Evolutionary conservation across 192 early-diverging fungal genomes (phyloP).

Genomic region (Nowakowskiella sp.): DNA sequence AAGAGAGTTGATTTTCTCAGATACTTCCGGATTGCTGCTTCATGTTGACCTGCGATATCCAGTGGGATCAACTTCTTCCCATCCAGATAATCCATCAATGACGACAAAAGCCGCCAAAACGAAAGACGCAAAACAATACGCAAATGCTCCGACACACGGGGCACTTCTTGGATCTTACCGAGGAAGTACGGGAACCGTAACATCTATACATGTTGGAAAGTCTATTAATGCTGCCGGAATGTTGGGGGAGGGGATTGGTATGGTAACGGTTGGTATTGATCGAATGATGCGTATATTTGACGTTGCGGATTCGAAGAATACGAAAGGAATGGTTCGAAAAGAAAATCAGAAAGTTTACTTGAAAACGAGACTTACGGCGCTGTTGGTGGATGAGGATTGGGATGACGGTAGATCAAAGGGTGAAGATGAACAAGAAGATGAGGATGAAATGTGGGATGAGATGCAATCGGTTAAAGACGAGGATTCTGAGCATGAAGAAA

Average conservation of each 20-base stretch:
- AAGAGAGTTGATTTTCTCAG: conserved; percentile 25
- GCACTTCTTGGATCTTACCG: conserved; percentile 9
- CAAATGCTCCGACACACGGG: background rate
- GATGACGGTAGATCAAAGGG: conserved; percentile 1
- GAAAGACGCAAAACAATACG: background rate
- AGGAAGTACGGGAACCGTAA: conserved; percentile 35
- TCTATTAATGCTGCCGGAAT: too few species aligned
- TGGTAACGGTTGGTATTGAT: conserved; percentile 66
- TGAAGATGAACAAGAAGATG: conserved; percentile 39
- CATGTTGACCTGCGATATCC: conserved; percentile 2
- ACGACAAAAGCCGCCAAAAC: background rate
- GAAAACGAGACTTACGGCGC: conserved; percentile 61
- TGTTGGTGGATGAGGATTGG: conserved; percentile 55
- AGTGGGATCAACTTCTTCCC: background rate
- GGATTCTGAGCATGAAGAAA: too few species aligned
- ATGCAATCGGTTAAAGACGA: too few species aligned
- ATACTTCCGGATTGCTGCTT: conserved; percentile 31
- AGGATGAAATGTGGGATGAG: conserved; percentile 59
- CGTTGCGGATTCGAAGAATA: conserved; percentile 34
- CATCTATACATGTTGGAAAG: too few species aligned
- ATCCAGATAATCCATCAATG: conserved; percentile 18
- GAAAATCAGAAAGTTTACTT: conserved; percentile 53
- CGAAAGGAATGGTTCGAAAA: conserved; percentile 17
- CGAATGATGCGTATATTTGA: conserved; percentile 72
- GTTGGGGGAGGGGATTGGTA: background rate